phyloP scores from a whole-genome alignment of 495 filamentous ascomycete genomes.

The Aspergillus conjunctus region DNA sequence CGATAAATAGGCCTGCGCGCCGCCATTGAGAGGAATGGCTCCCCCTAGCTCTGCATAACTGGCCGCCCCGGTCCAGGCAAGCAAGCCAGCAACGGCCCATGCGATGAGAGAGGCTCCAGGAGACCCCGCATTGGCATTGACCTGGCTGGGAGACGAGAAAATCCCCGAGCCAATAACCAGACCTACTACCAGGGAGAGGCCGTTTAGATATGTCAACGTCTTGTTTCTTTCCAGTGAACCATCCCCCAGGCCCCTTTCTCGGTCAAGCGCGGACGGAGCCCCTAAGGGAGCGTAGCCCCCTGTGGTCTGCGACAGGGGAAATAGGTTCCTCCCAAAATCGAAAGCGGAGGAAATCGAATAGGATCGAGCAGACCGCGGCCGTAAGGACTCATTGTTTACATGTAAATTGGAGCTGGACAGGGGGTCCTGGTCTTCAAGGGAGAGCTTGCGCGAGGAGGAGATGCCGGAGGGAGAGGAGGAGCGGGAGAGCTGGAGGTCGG shows the following conservation, averaged over 20 bases:
- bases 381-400: conserved; percentile 49
- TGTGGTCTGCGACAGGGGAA: conserved; percentile 86
- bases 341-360: conserved; percentile 92
- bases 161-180: conserved; percentile 97
- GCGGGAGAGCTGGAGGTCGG: conserved; percentile 58
- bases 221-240: conserved; percentile 88
- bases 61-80: conserved; percentile 96
- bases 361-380: conserved; percentile 61
- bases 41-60: conserved; percentile 96
- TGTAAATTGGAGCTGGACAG: conserved; percentile 59
- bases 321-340: conserved; percentile 87
- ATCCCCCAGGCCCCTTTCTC: conserved; percentile 47
- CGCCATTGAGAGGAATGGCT: conserved; percentile 93
- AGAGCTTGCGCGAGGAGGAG: conserved; percentile 87
- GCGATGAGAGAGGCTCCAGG: conserved; percentile 88
- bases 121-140: conserved; percentile 89
- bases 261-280: conserved; percentile 59
- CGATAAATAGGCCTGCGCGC: conserved; percentile 86
- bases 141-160: conserved; percentile 92
- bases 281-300: conserved; percentile 82
- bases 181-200: conserved; percentile 84
- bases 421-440: conserved; percentile 83
- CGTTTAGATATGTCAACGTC: conserved; percentile 91
- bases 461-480: conserved; percentile 81
- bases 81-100: conserved; percentile 84